Base-by-base conservation (phyloP, 2,329 filamentous ascomycete species). In the Colletotrichum sansevieriae region DNA sequence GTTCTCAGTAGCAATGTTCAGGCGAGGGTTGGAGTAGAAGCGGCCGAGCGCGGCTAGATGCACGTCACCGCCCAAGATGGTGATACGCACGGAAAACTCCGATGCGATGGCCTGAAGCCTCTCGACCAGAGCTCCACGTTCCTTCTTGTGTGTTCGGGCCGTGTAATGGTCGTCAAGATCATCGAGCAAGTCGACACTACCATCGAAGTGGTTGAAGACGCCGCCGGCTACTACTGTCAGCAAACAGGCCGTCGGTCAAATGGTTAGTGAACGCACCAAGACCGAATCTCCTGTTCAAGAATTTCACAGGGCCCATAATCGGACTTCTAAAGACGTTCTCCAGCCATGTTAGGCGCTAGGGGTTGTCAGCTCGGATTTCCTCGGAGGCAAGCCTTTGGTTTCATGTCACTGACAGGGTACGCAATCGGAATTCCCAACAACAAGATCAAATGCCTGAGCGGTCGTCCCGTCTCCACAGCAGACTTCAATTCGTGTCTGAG, bases 151-250 rank as follows among this genome's bases (percentile, higher is more conserved):
- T 58, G 94, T 94, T 71, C 90, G 90, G 6, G 95, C 93, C 1
- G 95, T 98, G 83, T 98, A 98, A 77, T 99, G 96, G 78, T 99
- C 96, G 78, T 98, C 95, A 20, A 97, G 85, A 73, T 97, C 94
- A 77, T 98, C 95, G 15, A 97, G 84, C 25, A 98, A 89, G 81
- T 98, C 96, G 25, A 98, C 92, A 63, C 92, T 95, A 58, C 95
- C 95, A 74, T 98, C 95, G 73, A 98, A 98, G 65, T 94, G 88
- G 79, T 98, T 98, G 85, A 98, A 97, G 51, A 98, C 84, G 60
- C 90, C 89, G 56, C 94, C 95, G 4, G 92, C 92, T 81, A 22
- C 7, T 29, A 25, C 15, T 18, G 67, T 73, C 35, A 75, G 70
- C 44, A 15, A 64, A 22, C n/a, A 41, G 10, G 35, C 13, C n/a